Percentiles rank a stretch among this genome's conserved stretches.
phyloP scores from a whole-genome alignment of 495 filamentous ascomycete species.

The Tuber brumale region DNA sequence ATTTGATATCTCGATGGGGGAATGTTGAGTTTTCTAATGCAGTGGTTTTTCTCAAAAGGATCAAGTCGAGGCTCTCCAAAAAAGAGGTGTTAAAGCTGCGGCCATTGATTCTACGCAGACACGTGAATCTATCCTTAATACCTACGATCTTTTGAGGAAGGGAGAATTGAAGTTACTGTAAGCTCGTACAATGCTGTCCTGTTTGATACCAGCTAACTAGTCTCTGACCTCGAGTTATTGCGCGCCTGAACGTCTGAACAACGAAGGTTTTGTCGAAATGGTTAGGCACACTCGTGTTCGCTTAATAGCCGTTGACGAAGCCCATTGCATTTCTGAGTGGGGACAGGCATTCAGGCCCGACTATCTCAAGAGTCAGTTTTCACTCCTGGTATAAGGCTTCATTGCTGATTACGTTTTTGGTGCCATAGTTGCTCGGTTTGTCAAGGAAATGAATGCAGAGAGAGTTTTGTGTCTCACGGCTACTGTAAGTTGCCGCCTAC shows the following conservation, averaged over 20 bases:
- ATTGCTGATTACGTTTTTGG: background rate
- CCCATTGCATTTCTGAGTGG: constrained; percentile 59
- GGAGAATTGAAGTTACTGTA: constrained; percentile 50
- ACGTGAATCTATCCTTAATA: constrained; percentile 46
- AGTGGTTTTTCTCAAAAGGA: constrained; percentile 38
- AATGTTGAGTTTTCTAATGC: background rate
- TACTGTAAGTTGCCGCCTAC: constrained; percentile 41
- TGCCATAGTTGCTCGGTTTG: constrained; percentile 51
- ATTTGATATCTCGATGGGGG: background rate
- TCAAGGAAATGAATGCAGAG: constrained; percentile 52
- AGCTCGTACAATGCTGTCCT: constrained; percentile 5
- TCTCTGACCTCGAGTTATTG: constrained; percentile 42
- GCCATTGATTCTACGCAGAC: constrained; percentile 52
- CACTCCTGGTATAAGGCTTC: background rate
- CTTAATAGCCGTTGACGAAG: constrained; percentile 55
- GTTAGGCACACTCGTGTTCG: constrained; percentile 51
- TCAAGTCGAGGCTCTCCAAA: constrained; percentile 51
- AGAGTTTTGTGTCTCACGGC: constrained; percentile 55
- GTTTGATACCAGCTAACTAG: constrained; percentile 5
- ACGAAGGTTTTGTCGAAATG: constrained; percentile 52
- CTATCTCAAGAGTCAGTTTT: constrained; percentile 48
- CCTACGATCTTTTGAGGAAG: constrained; percentile 46
- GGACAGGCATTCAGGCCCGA: constrained; percentile 56
- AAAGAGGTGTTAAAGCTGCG: constrained; percentile 49
- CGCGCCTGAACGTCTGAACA: constrained; percentile 55